phyloP scores from a whole-genome alignment of 129 eudicot genomes.

The Gnaphalium uliginosum region DNA sequence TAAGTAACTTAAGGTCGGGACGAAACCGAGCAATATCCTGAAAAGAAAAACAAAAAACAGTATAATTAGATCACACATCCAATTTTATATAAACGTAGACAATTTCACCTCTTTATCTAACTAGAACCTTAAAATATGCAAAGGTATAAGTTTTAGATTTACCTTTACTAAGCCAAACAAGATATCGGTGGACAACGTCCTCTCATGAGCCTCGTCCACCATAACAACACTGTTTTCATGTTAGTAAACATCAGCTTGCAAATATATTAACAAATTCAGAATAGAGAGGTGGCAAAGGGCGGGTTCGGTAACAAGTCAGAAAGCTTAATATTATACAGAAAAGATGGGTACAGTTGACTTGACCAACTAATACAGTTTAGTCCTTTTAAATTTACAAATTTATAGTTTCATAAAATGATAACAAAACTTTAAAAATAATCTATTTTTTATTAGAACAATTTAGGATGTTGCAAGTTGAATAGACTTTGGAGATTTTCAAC shows the following conservation, averaged over 20 bases:
- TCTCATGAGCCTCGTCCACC: slow-evolving; percentile 99
- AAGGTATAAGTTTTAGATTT: slow-evolving; percentile 17
- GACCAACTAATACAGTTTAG: background rate
- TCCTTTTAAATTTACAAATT: background rate
- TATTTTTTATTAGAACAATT: background rate
- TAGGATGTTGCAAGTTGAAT: background rate
- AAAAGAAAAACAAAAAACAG: background rate
- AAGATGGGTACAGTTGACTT: background rate
- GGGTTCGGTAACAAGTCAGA: background rate
- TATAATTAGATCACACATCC: slow-evolving; percentile 8
- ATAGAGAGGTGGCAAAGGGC: background rate
- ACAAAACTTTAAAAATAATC: background rate
- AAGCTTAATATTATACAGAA: background rate
- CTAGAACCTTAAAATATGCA: background rate
- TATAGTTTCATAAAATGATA: background rate
- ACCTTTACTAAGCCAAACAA: slow-evolving; percentile 94
- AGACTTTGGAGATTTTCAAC: background rate
- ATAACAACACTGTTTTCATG: slow-evolving; percentile 63
- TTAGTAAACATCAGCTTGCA: background rate
- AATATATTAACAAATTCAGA: background rate
- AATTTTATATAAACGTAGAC: background rate
- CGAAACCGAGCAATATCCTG: slow-evolving; percentile 91
- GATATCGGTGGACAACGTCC: slow-evolving; percentile 89
- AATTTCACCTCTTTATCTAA: background rate
- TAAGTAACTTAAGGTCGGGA: slow-evolving; percentile 84